A percentile compares a stretch with the other conserved stretches of the same genome.
Conservation (phyloP, 768 basidiomycete species). For the Favolaschia claudopus region DNA sequence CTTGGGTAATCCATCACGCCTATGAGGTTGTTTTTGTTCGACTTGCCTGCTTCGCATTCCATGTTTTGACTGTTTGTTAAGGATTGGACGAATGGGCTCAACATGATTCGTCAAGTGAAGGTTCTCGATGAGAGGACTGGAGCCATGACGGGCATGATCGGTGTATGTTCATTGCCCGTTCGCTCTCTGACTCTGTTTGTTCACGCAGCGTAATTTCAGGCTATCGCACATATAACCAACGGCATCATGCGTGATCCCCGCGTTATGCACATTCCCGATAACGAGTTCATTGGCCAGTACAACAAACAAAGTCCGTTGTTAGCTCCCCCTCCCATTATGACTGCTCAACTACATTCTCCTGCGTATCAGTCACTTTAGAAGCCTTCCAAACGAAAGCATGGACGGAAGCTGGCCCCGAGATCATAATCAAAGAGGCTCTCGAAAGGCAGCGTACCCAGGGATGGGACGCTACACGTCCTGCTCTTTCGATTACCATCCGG, state of each 20-base stretch:
- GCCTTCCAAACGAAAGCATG: not conserved
- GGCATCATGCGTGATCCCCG: conserved; percentile 27
- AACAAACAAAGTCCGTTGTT: conserved; percentile 23
- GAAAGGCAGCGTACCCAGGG: conserved; percentile 21
- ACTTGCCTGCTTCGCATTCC: not conserved
- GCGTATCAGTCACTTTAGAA: conserved; percentile 22
- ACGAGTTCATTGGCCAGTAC: conserved; percentile 15
- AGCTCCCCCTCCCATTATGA: not conserved
- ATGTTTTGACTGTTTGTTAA: not conserved
- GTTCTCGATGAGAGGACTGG: not conserved
- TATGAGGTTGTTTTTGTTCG: conserved; percentile 17
- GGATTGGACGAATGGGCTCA: conserved; percentile 21
- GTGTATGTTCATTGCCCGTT: conserved; percentile 7
- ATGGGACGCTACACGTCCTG: conserved; percentile 25
- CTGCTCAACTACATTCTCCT: not conserved
- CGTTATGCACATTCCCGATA: conserved; percentile 21
- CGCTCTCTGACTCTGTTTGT: not conserved
- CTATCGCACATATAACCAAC: conserved; percentile 21
- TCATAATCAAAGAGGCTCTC: conserved; percentile 24
- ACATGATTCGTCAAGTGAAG: conserved; percentile 8
- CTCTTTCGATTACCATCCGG: conserved; percentile 27
- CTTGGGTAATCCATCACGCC: conserved; percentile 28
- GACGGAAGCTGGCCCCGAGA: conserved; percentile 11
- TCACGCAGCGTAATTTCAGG: not conserved
- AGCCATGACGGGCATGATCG: conserved; percentile 6